Evolutionary conservation across 1,284 basidiomycete genomes (phyloP).

Genomic region (Heterobasidion parviporum): DNA sequence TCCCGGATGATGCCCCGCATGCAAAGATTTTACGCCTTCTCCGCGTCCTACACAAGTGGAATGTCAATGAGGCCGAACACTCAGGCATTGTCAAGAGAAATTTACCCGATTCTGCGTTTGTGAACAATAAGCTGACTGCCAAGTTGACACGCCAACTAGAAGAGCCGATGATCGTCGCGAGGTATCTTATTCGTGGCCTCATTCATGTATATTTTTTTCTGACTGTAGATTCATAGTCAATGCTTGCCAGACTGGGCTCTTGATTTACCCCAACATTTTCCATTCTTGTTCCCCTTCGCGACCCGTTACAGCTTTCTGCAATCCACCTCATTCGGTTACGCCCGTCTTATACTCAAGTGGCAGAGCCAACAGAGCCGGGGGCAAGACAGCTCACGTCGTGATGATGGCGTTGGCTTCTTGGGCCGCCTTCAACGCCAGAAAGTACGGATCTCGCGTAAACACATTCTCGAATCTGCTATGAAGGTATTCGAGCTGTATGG

Average conservation of each 20-base stretch:
- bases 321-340: constrained; percentile 96
- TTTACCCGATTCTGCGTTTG: constrained; percentile 75
- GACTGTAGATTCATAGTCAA: constrained; percentile 42
- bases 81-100: constrained; percentile 39
- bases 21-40: constrained; percentile 89
- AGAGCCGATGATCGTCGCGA: constrained; percentile 98
- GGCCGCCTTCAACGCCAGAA: constrained; percentile 93
- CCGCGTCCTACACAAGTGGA: constrained; percentile 79
- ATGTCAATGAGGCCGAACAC: constrained; percentile 57
- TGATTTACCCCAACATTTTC: constrained; percentile 90
- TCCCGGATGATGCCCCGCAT: constrained; percentile 81
- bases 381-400: constrained; percentile 70
- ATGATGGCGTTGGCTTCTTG: constrained; percentile 88
- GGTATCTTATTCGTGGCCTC: constrained; percentile 35
- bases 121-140: constrained; percentile 97
- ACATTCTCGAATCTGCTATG: constrained; percentile 93
- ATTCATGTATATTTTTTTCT: neutral
- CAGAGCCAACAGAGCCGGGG: constrained; percentile 74
- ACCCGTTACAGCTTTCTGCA: constrained; percentile 96
- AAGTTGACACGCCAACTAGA: constrained; percentile 97
- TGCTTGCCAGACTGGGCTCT: constrained; percentile 96
- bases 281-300: constrained; percentile 98
- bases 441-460: constrained; percentile 91
- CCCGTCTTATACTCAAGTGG: constrained; percentile 86
- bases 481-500: constrained; percentile 98